A percentile compares a stretch with the other conserved stretches of the same genome.
Evolutionary conservation across 2,329 filamentous ascomycete species (phyloP).

Genomic region (Monosporascus sp.): DNA sequence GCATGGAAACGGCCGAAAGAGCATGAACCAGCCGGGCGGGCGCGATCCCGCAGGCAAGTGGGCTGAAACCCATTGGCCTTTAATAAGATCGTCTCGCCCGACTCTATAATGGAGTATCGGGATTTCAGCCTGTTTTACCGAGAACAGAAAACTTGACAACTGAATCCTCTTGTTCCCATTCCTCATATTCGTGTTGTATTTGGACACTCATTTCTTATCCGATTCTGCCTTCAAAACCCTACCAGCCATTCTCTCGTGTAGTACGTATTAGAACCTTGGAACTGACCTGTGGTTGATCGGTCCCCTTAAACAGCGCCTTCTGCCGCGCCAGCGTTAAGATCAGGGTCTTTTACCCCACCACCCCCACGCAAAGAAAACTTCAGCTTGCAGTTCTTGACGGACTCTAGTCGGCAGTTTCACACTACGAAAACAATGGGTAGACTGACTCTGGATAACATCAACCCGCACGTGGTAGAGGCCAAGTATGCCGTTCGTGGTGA

Average conservation of each 20-base stretch:
- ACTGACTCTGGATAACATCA: constrained; percentile 83
- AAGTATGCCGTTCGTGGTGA: constrained; percentile 97
- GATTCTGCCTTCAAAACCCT: no score
- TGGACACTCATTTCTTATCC: no score
- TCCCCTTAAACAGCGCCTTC: not conserved
- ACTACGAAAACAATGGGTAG: constrained; percentile 28
- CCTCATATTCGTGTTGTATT: no score
- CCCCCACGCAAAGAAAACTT: constrained; percentile 4
- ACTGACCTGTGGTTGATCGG: not conserved
- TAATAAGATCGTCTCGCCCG: no score
- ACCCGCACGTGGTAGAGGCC: constrained; percentile 78
- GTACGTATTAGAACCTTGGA: no score
- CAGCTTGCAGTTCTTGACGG: constrained; percentile 1
- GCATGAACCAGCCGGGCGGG: not conserved
- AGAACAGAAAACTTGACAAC: no score
- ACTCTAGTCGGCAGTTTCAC: constrained; percentile 13
- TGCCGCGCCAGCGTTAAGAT: constrained; percentile 3
- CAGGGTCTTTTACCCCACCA: constrained; percentile 18
- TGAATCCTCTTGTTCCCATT: no score
- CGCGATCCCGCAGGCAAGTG: not conserved
- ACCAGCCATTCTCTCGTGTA: no score
- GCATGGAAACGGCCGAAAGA: not conserved
- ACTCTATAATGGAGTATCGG: no score
- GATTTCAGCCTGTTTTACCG: no score
- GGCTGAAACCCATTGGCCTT: not conserved